Evolutionary conservation across 352 stramenopile genomes (phyloP).

Genomic region (Globisporangium spinosum): DNA sequence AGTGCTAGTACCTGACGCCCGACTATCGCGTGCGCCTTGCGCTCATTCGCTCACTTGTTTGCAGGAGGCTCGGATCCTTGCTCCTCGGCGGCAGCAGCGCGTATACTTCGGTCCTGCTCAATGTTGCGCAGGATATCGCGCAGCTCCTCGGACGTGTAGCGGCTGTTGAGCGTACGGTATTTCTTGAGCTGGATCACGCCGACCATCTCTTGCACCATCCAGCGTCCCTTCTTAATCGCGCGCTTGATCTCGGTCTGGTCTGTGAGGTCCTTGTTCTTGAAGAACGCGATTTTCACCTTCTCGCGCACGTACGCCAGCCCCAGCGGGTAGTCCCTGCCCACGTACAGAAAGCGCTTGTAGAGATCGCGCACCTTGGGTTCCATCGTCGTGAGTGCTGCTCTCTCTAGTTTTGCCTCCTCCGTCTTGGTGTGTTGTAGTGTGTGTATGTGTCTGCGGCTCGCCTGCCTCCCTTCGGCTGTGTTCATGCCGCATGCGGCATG

Average conservation of each 20-base stretch:
- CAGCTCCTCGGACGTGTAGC: constrained; percentile 87
- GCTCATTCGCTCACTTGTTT: background rate
- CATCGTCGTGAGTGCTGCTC: constrained; percentile 41
- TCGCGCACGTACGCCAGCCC: constrained; percentile 89
- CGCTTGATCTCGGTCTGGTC: constrained; percentile 51
- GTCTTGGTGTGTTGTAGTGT: background rate
- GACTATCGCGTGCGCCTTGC: background rate
- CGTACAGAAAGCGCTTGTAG: constrained; percentile 93
- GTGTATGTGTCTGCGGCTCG: background rate
- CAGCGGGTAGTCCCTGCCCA: constrained; percentile 94
- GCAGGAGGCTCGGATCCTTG: background rate
- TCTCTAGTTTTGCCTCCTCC: background rate
- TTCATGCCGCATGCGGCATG: background rate
- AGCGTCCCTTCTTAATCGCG: constrained; percentile 91
- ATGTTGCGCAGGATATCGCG: constrained; percentile 30
- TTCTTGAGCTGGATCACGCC: constrained; percentile 98
- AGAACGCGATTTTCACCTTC: constrained; percentile 90
- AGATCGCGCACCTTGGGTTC: constrained; percentile 93
- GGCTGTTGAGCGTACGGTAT: constrained; percentile 92
- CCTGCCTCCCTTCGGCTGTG: constrained; percentile 3
- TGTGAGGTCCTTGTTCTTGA: constrained; percentile 74
- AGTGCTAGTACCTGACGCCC: background rate
- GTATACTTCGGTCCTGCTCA: constrained; percentile 22
- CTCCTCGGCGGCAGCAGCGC: background rate
- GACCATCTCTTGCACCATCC: constrained; percentile 94